Base-by-base conservation (phyloP, 768 basidiomycete genomes). In the Suillus sp. region DNA sequence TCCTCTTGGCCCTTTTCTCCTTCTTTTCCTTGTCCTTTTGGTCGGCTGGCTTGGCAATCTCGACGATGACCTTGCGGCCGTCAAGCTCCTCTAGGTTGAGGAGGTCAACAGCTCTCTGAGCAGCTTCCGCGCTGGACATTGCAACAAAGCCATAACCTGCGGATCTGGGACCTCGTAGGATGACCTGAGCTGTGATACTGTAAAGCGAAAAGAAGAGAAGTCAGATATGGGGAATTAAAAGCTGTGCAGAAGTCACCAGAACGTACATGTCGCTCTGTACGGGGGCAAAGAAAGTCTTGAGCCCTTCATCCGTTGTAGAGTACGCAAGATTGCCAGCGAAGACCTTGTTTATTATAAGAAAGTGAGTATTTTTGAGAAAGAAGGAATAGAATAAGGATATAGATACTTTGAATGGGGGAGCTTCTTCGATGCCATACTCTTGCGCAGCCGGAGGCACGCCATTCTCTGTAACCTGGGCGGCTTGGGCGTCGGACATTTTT, bases 321-420 rank as follows among this genome's bases (percentile, higher is more conserved):
- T 95, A 96, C 82, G 93, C 87, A 83, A 96, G 93, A 81, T 96
- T 96, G 71, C 95, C 95, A 74, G 89, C 92, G 78, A 96, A 96
- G 82, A 95, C 92, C 56, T 57, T 6, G 7, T 2, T 22, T 53
- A 25, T 56, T 57, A 59, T 65, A 20, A 22, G 35, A 50, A 62
- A 64, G 59, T 51, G 65, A 64, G 66, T 9, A 34, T 43, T 63
- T 50, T 63, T 60, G 64, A 75, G 72, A 66, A 68, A 67, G 61
- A 68, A 67, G 61, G 60, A n/a, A 63, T 48, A 32, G 47, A 30
- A 53, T 65, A 38, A 55, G 48, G 57, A 56, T 38, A 38, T 40
- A 57, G 16, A 30, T 70, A 91, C 92, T 86, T 93, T 94, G 89
- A 88, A 90, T 77, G 85, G 87, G 74, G 87, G 86, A 69, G 83